A percentile compares a stretch with the other conserved stretches of the same genome.
These are phyloP conservation scores for Phoma sp. DNA, from an alignment of 2,329 filamentous ascomycete genomes.

Conservation along the genomic window DNA sequence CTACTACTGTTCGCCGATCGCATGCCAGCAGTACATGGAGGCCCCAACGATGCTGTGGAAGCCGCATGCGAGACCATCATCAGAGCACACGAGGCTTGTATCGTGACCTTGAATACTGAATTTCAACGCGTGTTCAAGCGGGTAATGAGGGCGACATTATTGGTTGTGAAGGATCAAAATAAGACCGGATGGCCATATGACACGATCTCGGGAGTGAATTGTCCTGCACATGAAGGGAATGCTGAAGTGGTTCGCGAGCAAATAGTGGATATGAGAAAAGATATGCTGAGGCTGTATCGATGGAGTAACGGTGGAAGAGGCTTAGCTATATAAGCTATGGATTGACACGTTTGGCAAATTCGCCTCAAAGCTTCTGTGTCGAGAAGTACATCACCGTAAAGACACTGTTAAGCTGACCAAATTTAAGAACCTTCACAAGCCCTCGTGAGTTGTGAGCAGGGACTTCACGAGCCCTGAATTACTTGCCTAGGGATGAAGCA, in stretches of 20 bases:
- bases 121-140: constrained; percentile 4
- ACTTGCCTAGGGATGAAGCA: no score
- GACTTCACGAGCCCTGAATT: no score
- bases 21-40: constrained; percentile 5
- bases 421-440: no score
- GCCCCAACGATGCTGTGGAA: not conserved
- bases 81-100: constrained; percentile 3
- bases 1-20: constrained; percentile 1
- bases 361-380: no score
- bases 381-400: no score
- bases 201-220: not conserved
- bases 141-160: constrained; percentile 1
- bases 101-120: constrained; percentile 2
- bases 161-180: constrained; percentile 4
- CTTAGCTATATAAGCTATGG: no score
- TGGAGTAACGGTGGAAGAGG: constrained; percentile 2
- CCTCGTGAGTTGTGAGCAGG: no score
- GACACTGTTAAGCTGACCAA: no score
- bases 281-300: constrained; percentile 2
- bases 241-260: not conserved
- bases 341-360: no score
- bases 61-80: constrained; percentile 5
- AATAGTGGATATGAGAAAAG: constrained; percentile 3
- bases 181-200: not conserved
- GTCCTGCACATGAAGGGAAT: not conserved